A percentile compares a stretch with the other conserved stretches of the same genome.
Evolutionary conservation across 805 yeast genomes (phyloP).

Genomic region (Candida andamanensis): DNA sequence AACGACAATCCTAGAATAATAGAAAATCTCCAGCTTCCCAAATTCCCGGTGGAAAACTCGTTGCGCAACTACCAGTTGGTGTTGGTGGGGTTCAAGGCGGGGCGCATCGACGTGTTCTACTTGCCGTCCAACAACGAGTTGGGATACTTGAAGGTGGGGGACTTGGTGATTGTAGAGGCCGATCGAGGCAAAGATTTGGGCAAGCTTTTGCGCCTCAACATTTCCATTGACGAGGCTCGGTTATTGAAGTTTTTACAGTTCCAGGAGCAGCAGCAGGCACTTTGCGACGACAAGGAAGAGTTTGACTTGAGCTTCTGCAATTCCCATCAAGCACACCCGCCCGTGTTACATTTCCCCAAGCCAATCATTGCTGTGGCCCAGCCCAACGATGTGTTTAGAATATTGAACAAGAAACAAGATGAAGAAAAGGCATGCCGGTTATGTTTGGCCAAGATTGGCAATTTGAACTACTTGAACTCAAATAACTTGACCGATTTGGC

Average conservation of each 20-base stretch:
- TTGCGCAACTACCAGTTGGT: constrained; percentile 40
- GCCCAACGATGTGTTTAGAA: constrained; percentile 53
- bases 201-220: constrained; percentile 51
- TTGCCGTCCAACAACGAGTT: constrained; percentile 35
- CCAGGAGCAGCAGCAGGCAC: constrained; percentile 66
- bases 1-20: constrained; percentile 22
- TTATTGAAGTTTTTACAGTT: constrained; percentile 59
- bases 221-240: constrained; percentile 63
- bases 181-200: constrained; percentile 80
- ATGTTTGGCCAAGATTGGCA: constrained; percentile 54
- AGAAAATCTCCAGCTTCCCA: constrained; percentile 31
- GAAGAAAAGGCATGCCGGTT: constrained; percentile 64
- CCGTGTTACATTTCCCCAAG: constrained; percentile 59
- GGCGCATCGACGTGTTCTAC: constrained; percentile 73
- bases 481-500: constrained; percentile 16
- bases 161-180: constrained; percentile 77
- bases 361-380: constrained; percentile 61
- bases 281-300: constrained; percentile 28
- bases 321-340: constrained; percentile 23
- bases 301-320: constrained; percentile 2
- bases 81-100: constrained; percentile 72
- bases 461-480: constrained; percentile 12
- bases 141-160: constrained; percentile 44
- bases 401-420: constrained; percentile 55
- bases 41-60: constrained; percentile 33